These are phyloP conservation scores for Zarea fungicola DNA, from an alignment of 2,329 filamentous ascomycete species.

Conservation along the genomic window DNA sequence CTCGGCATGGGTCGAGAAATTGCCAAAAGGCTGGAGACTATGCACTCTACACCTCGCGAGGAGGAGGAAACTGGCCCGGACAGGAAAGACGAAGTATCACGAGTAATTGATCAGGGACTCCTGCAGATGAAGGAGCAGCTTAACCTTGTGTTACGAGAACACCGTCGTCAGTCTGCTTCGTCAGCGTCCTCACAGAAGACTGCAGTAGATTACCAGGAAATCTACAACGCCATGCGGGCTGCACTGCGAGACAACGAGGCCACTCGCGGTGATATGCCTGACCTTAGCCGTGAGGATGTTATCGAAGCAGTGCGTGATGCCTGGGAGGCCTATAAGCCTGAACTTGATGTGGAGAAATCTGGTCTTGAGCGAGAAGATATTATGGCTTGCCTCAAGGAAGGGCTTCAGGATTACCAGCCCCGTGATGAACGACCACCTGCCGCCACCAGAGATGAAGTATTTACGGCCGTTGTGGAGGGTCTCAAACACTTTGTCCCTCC, in stretches of 20 bases:
- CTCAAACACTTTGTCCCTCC: slow-evolving; percentile 76
- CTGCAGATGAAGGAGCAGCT: slow-evolving; percentile 80
- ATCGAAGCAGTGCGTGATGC: slow-evolving; percentile 82
- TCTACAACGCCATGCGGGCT: slow-evolving; percentile 77
- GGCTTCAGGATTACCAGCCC: slow-evolving; percentile 68
- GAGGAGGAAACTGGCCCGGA: slow-evolving; percentile 45
- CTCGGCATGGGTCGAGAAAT: slow-evolving; percentile 92
- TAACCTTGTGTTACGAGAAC: slow-evolving; percentile 71
- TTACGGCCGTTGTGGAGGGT: slow-evolving; percentile 78
- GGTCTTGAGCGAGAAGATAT: slow-evolving; percentile 89
- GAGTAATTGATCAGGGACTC: slow-evolving; percentile 75
- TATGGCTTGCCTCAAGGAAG: slow-evolving; percentile 78
- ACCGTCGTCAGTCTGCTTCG: slow-evolving; percentile 62
- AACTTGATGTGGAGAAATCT: slow-evolving; percentile 85
- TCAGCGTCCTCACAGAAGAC: slow-evolving; percentile 57
- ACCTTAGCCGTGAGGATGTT: slow-evolving; percentile 72
- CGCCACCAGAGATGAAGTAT: slow-evolving; percentile 77
- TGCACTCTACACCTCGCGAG: slow-evolving; percentile 34
- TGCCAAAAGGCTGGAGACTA: slow-evolving; percentile 76
- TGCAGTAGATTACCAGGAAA: slow-evolving; percentile 70
- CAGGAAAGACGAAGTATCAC: slow-evolving; percentile 64
- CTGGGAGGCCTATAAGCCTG: slow-evolving; percentile 91
- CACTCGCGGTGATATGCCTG: slow-evolving; percentile 30
- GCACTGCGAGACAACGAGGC: slow-evolving; percentile 61
- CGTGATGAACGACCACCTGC: slow-evolving; percentile 48